A percentile compares a stretch with the other conserved stretches of the same genome.
Conservation (phyloP, 192 early-diverging fungal genomes). For the Entomortierella lignicola region DNA sequence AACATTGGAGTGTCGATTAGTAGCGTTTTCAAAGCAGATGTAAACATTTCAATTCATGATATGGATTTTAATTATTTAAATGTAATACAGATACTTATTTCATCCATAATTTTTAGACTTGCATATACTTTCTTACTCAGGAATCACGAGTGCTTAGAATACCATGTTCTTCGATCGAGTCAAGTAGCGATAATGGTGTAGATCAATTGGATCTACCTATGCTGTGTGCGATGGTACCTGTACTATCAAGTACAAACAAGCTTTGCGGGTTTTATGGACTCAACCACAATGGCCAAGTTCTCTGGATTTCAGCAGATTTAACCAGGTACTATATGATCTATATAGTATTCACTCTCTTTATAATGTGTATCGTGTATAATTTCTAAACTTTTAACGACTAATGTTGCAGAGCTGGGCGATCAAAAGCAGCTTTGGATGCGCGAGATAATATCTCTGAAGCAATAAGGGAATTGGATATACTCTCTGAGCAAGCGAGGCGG, state of each 20-base stretch:
- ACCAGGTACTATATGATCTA: neutral
- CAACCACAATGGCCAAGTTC: slow-evolving; percentile 14
- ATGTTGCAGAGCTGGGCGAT: neutral
- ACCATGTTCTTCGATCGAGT: neutral
- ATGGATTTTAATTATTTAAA: too few relatives aligned
- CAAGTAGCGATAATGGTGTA: neutral
- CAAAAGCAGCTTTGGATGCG: slow-evolving; percentile 3
- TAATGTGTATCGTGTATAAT: too few relatives aligned
- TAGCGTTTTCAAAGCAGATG: slow-evolving; percentile 2
- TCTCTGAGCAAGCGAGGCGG: slow-evolving; percentile 22
- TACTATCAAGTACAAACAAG: neutral
- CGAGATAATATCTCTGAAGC: slow-evolving; percentile 20
- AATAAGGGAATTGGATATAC: slow-evolving; percentile 12
- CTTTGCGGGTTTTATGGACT: slow-evolving; percentile 17
- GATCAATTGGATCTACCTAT: slow-evolving; percentile 16
- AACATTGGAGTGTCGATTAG: neutral
- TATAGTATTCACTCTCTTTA: too few relatives aligned
- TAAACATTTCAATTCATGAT: neutral
- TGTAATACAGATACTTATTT: neutral
- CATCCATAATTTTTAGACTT: neutral
- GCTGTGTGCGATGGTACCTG: neutral
- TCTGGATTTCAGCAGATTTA: slow-evolving; percentile 14
- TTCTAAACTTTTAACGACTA: too few relatives aligned
- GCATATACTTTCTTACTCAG: slow-evolving; percentile 4
- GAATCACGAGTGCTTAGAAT: slow-evolving; percentile 3